phyloP scores from a whole-genome alignment of 2,329 filamentous ascomycete species.

The Fusarium haematococcum region DNA sequence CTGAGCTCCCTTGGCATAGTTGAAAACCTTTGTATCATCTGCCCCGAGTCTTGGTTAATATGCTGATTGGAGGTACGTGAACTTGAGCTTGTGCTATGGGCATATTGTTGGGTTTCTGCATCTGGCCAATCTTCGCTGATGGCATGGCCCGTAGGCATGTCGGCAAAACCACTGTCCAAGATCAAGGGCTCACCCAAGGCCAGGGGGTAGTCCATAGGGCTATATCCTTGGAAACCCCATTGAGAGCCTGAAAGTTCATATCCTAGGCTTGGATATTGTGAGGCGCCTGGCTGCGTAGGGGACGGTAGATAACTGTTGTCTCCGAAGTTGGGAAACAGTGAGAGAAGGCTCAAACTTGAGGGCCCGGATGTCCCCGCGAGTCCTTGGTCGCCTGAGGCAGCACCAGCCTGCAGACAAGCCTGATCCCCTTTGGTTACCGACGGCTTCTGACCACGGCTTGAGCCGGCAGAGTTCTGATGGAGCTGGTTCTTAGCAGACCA shows the following conservation, averaged over 20 bases:
- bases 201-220: not conserved
- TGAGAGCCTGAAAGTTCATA: not conserved
- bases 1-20: conserved; percentile 7
- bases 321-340: not conserved
- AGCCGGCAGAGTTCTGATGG: not conserved
- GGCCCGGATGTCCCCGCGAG: not conserved
- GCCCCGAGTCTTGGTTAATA: not conserved
- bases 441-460: not conserved
- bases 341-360: not conserved
- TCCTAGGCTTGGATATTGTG: not conserved
- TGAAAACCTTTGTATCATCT: not conserved
- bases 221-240: not conserved
- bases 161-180: not conserved
- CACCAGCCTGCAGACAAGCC: not conserved
- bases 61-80: not conserved
- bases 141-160: not conserved
- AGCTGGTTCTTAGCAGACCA: conserved; percentile 37
- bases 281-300: not conserved
- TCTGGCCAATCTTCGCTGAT: not conserved
- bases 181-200: not conserved
- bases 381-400: not conserved
- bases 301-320: not conserved
- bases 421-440: not conserved
- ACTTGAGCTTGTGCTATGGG: not conserved
- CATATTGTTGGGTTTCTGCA: not conserved